phyloP scores from a whole-genome alignment of 108 stramenopile genomes.

The Aurantiochytrium sp. region DNA sequence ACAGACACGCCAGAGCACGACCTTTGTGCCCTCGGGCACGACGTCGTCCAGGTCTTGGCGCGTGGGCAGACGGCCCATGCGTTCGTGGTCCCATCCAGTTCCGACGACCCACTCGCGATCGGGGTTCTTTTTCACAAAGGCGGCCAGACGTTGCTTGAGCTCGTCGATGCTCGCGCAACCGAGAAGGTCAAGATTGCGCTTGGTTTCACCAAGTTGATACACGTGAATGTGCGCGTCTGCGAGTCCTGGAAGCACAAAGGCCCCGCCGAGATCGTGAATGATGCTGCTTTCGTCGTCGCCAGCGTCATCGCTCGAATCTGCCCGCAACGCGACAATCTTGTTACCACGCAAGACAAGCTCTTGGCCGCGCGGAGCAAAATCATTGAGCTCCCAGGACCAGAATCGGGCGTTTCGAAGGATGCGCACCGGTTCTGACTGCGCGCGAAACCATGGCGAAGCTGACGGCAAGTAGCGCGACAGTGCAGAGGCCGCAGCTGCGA shows the following conservation, averaged over 20 bases:
- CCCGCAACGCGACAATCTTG: background rate
- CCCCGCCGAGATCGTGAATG: background rate
- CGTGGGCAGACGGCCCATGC: background rate
- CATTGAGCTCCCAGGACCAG: background rate
- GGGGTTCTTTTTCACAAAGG: background rate
- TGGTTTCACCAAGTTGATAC: background rate
- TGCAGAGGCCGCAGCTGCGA: too few relatives aligned
- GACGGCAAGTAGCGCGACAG: too few relatives aligned
- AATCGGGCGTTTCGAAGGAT: background rate
- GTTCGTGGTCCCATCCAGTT: background rate
- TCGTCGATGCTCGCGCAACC: background rate
- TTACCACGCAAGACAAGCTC: background rate
- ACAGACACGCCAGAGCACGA: slow-evolving; percentile 7
- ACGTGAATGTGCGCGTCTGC: slow-evolving; percentile 5
- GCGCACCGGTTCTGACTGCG: background rate
- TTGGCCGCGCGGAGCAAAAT: background rate
- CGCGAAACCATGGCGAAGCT: too few relatives aligned
- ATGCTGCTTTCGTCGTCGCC: background rate
- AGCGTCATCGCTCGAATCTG: background rate
- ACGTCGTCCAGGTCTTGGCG: background rate
- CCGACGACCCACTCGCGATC: background rate
- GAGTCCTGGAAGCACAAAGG: background rate
- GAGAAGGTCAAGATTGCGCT: background rate
- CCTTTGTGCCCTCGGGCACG: background rate
- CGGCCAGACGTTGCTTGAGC: background rate